Percentiles rank a stretch among this genome's conserved stretches.
These are phyloP conservation scores for Parachaetomium inaequale DNA, from an alignment of 495 filamentous ascomycete species.

Conservation along the genomic window DNA sequence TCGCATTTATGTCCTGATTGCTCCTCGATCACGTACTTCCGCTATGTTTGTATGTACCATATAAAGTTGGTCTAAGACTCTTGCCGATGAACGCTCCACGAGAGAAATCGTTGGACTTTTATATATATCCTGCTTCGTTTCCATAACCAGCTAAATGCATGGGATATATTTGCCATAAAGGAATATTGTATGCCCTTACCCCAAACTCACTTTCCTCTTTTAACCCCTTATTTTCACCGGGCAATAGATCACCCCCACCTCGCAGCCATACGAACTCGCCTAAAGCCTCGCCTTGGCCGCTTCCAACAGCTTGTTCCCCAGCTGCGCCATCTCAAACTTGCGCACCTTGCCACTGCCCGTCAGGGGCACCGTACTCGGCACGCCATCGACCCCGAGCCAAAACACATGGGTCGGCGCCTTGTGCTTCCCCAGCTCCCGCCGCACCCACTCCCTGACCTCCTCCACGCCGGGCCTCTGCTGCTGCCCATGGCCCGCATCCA, in stretches of 20 bases:
- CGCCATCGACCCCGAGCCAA: constrained; percentile 59
- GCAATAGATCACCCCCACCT: not conserved
- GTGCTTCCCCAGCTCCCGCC: constrained; percentile 59
- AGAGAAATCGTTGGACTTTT: too few species aligned
- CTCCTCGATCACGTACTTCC: too few species aligned
- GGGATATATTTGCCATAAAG: too few species aligned
- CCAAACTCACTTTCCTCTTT: too few species aligned
- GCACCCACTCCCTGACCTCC: constrained; percentile 57
- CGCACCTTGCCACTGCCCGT: constrained; percentile 71
- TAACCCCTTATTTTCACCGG: too few species aligned
- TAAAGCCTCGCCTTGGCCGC: constrained; percentile 39
- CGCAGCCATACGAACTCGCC: not conserved
- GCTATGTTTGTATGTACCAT: too few species aligned
- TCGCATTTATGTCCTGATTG: too few species aligned
- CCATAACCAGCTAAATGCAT: too few species aligned
- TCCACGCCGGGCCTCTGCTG: constrained; percentile 41
- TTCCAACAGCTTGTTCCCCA: constrained; percentile 50
- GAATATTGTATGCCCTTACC: too few species aligned
- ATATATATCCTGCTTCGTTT: too few species aligned
- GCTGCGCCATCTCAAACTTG: constrained; percentile 61
- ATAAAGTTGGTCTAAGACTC: too few species aligned
- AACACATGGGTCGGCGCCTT: constrained; percentile 66
- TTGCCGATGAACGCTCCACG: too few species aligned
- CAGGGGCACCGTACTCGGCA: constrained; percentile 54
- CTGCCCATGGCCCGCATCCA: constrained; percentile 20